Evolutionary conservation across 768 basidiomycete species (phyloP), one percentile per base, ranked within the genome.

Genomic region (Melanogaster broomeanus): DNA sequence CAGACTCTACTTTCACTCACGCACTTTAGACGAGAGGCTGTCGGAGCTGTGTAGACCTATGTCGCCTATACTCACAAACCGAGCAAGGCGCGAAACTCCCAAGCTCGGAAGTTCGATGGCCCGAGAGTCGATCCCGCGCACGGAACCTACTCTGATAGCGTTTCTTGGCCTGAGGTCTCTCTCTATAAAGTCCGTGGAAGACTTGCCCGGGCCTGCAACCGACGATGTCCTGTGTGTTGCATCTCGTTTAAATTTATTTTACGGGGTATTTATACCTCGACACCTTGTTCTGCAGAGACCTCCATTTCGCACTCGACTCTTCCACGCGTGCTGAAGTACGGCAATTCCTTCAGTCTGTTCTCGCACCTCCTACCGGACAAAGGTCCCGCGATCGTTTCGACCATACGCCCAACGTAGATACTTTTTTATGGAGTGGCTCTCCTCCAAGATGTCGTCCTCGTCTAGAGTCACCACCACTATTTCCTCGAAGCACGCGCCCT

Each of bases 11-110:
- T 8, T 45, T 51, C 41, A 18, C 41, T 34, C 34, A 42, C 22
- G 13, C 34, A 37, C 16, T 41, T 13, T 37, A 76, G 75, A 67
- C 37, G 42, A 59, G 41, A 56, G 43, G 16, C n/a, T 62, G 30
- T 56, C 57, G 19, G 56, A 60, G 4, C 43, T 60, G 3, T 64
- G 61, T 44, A 71, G 74, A 48, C 76, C 72, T 6, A 61, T 79
- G 52, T 70, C 74, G 10, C 76, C 80, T 11, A 58, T 80, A 12
- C 65, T 66, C 42, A 78, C 82, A 39, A 68, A 70, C 31, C 70
- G 71, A 15, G 76, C 84, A 3, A 68, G 65, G 33, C 73, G 67
- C n/a, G 70, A 76, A 58, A 83, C 81, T 9, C 81, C 79, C 1
- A 66, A 61, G 31, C 55, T 74, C 7, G 77, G 79, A 41, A 48